These are phyloP conservation scores for Daldinia eschscholtzii DNA, from an alignment of 2,329 filamentous ascomycete genomes.

Conservation along the genomic window DNA sequence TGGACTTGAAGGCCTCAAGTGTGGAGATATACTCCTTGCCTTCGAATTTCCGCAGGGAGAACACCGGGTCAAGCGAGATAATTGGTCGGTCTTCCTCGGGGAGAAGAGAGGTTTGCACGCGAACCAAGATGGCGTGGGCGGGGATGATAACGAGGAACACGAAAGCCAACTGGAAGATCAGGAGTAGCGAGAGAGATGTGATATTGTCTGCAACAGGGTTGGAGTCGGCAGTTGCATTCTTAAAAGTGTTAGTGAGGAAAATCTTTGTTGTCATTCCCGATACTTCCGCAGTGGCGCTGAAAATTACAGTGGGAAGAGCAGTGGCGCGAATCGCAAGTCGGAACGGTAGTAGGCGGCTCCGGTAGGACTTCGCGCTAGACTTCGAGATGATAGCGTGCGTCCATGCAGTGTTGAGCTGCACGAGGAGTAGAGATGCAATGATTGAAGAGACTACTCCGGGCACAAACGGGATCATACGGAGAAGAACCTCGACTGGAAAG, in stretches of 20 bases:
- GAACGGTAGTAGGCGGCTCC: slow-evolving; percentile 73
- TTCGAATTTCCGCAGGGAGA: slow-evolving; percentile 75
- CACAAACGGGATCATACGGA: slow-evolving; percentile 57
- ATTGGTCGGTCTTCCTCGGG: slow-evolving; percentile 83
- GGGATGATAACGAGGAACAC: slow-evolving; percentile 75
- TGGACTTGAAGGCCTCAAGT: slow-evolving; percentile 79
- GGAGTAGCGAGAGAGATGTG: slow-evolving; percentile 43
- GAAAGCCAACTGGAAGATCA: slow-evolving; percentile 47
- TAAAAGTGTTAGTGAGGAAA: neutral
- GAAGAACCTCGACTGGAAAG: slow-evolving; percentile 51
- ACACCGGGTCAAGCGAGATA: slow-evolving; percentile 86
- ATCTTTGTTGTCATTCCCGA: neutral
- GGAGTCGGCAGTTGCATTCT: neutral
- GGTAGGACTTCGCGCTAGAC: slow-evolving; percentile 71
- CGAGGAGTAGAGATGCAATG: slow-evolving; percentile 69
- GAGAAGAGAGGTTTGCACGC: slow-evolving; percentile 87
- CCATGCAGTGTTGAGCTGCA: slow-evolving; percentile 80
- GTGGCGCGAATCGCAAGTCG: slow-evolving; percentile 73
- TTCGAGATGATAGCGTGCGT: slow-evolving; percentile 84
- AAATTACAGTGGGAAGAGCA: slow-evolving; percentile 67
- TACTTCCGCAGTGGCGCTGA: neutral
- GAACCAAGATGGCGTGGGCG: slow-evolving; percentile 77
- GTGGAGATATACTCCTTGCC: slow-evolving; percentile 76
- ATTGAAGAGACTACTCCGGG: slow-evolving; percentile 63
- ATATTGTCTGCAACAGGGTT: neutral